Evolutionary conservation across 371 early-diverging fungal species (phyloP), one percentile per base, ranked within the genome.

Genomic region (Capniomyces stellatus): DNA sequence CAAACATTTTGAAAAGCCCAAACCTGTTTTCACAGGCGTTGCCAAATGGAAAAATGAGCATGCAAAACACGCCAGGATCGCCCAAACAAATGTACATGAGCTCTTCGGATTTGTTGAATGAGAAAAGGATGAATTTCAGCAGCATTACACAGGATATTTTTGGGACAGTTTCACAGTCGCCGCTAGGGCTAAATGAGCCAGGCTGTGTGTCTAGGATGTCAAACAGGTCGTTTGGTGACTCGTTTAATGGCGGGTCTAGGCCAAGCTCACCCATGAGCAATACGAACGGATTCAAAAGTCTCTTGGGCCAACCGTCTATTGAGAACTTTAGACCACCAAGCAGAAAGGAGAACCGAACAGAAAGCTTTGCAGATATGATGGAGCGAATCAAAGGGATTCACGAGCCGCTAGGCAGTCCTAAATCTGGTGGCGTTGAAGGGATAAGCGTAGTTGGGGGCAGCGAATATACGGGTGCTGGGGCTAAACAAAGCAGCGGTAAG

Each of bases 351-450:
- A 29, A n/a, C 28, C n/a, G 49, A n/a, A 29, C 49, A 13, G 29
- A 49, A 29, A 49, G 49, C 28, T 49, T 49, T 49, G 21, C 49
- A n/a, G 49, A 49, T n/a, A 29, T 49, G 28, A 49, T 49, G 49
- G 49, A 49, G 4, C 25, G 28, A 29, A 49, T 49, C 29, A 49
- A 49, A 49, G 35, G 35, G 35, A 15, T 6, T 10, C 35, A 35
- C 15, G 35, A 35, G 6, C 35, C 35, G 15, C 35, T 35, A 35
- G 35, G 6, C 10, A 35, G 35, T n/a, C n/a, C n/a, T n/a, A n/a
- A n/a, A n/a, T n/a, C n/a, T n/a, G n/a, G n/a, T 15, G 15, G 35
- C 35, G 35, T 6, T 6, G 35, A 15, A 15, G 6, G 6, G 35
- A 35, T 6, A 15, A 35, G 35, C 15, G 15, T 6, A 35, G 35